Evolutionary conservation across 768 basidiomycete genomes (phyloP).

Genomic region (Tulasnella sp.): DNA sequence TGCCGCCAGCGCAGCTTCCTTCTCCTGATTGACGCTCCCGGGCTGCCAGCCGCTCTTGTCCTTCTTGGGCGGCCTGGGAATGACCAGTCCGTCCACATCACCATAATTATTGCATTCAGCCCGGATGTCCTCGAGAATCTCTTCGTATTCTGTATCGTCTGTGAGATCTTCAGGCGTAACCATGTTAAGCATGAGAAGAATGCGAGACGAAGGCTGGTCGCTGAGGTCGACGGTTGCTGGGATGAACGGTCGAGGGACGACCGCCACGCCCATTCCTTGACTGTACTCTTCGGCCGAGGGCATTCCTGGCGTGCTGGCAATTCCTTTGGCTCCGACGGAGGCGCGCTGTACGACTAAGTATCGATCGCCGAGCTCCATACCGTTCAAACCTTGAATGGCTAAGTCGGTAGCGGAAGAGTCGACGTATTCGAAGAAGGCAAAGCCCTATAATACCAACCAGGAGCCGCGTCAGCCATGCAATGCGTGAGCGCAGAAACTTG

Average conservation of each 20-base stretch:
- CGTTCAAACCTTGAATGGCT: conserved; percentile 92
- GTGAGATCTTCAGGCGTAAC: conserved; percentile 87
- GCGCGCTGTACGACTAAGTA: conserved; percentile 95
- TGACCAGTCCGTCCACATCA: conserved; percentile 73
- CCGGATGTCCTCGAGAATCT: conserved; percentile 91
- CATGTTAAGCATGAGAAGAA: conserved; percentile 98
- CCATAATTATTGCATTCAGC: conserved; percentile 85
- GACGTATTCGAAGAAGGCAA: conserved; percentile 98
- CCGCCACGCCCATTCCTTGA: conserved; percentile 50
- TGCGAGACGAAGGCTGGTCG: conserved; percentile 60
- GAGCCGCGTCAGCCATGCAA: not conserved
- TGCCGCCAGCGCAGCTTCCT: conserved; percentile 58
- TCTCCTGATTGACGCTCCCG: conserved; percentile 55
- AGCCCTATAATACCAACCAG: conserved; percentile 58
- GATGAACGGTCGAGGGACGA: conserved; percentile 76
- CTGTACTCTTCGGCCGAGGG: conserved; percentile 60
- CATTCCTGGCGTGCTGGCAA: conserved; percentile 51
- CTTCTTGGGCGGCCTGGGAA: conserved; percentile 85
- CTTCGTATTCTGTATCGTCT: conserved; percentile 88
- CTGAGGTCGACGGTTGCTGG: conserved; percentile 62
- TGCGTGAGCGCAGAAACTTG: conserved; percentile 25
- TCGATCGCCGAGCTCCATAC: conserved; percentile 96
- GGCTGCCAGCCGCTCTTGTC: conserved; percentile 73
- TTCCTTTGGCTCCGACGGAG: conserved; percentile 83
- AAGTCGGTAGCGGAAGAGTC: conserved; percentile 86